phyloP scores from a whole-genome alignment of 2,329 filamentous ascomycete species.

The Penicillium capsulatum region DNA sequence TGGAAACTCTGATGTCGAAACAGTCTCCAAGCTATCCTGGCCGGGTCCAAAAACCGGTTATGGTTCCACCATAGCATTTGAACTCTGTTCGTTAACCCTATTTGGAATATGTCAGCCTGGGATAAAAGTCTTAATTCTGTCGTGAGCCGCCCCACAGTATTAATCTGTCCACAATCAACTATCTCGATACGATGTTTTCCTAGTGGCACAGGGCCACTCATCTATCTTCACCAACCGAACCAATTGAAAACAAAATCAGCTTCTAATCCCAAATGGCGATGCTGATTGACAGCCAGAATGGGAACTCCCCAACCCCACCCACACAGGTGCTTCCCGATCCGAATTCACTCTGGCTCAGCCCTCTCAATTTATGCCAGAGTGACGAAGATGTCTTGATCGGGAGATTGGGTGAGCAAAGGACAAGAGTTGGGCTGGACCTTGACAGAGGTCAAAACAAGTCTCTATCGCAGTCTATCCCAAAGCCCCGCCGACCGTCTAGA shows the following conservation, averaged over 20 bases:
- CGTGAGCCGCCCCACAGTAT: not conserved
- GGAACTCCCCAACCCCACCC: not conserved
- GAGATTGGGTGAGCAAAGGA: not conserved
- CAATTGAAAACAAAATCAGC: not conserved
- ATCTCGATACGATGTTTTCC: not conserved
- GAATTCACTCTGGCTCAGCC: not conserved
- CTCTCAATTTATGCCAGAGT: not conserved
- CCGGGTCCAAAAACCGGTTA: too few species aligned
- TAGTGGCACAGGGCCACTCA: not conserved
- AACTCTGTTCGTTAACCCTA: too few species aligned
- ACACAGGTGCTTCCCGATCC: not conserved
- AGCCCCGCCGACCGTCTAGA: not conserved
- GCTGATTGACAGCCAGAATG: not conserved
- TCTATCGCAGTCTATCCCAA: not conserved
- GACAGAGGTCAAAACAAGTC: not conserved
- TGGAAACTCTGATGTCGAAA: too few species aligned
- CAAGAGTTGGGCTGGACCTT: not conserved
- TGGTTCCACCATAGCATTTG: too few species aligned
- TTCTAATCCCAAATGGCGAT: not conserved
- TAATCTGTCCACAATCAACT: not conserved
- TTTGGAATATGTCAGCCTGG: not conserved
- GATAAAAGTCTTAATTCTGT: not conserved
- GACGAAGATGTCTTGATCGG: not conserved
- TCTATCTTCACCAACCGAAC: not conserved
- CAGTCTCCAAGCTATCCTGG: too few species aligned